Evolutionary conservation across 768 basidiomycete species (phyloP).

Genomic region (Mycena filopes): DNA sequence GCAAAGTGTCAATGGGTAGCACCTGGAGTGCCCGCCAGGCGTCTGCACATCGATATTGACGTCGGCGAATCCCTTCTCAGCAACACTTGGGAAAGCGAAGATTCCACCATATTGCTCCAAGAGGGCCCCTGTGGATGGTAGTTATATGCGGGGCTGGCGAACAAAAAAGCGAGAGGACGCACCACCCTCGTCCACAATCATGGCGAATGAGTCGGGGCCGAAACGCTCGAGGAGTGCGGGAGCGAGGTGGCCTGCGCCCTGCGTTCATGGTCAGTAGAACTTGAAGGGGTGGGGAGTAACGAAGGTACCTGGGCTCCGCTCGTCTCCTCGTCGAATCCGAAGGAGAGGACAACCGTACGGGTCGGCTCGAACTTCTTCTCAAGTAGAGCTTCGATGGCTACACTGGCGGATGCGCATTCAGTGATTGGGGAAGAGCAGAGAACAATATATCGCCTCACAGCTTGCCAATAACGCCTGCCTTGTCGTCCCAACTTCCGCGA

Average conservation of each 20-base stretch:
- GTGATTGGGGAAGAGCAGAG: background rate
- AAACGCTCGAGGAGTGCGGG: conserved; percentile 55
- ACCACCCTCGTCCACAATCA: conserved; percentile 74
- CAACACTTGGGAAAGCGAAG: conserved; percentile 54
- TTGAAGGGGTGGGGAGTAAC: background rate
- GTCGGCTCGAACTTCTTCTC: conserved; percentile 28
- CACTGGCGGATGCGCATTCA: background rate
- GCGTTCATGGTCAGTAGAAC: background rate
- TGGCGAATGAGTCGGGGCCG: conserved; percentile 64
- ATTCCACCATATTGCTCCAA: conserved; percentile 42
- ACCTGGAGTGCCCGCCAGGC: conserved; percentile 71
- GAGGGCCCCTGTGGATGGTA: conserved; percentile 18
- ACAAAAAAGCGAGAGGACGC: background rate
- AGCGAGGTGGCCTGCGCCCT: conserved; percentile 54
- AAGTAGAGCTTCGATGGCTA: conserved; percentile 28
- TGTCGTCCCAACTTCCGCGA: conserved; percentile 79
- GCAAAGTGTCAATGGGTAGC: conserved; percentile 37
- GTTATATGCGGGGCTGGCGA: too few species aligned
- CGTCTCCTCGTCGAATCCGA: conserved; percentile 67
- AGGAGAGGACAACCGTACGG: conserved; percentile 44
- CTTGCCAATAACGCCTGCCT: conserved; percentile 74
- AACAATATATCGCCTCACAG: conserved; percentile 49
- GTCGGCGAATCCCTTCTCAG: conserved; percentile 65
- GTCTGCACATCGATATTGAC: conserved; percentile 50
- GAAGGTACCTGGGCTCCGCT: conserved; percentile 45